Conservation (phyloP, 768 basidiomycete genomes). For the Tulasnella sp. region DNA sequence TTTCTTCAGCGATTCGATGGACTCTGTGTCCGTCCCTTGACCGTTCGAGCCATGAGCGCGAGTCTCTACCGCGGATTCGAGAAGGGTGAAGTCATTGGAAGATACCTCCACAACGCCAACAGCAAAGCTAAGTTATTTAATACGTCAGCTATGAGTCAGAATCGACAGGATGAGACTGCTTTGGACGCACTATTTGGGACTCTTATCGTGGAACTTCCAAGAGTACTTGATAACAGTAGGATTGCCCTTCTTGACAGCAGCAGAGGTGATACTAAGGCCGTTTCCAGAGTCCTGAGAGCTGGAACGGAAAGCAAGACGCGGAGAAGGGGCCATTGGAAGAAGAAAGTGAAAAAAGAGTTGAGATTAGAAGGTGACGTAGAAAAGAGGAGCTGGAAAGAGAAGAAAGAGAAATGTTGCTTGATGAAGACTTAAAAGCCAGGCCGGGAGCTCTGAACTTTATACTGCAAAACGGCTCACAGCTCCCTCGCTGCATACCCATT, state of each 20-base stretch:
- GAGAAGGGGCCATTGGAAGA: neutral
- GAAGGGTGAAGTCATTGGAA: neutral
- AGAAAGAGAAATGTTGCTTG: neutral
- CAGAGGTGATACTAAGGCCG: neutral
- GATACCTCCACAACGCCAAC: neutral
- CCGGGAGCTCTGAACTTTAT: neutral
- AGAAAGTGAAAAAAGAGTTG: neutral
- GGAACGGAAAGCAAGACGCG: neutral
- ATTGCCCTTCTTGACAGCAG: neutral
- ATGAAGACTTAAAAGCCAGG: neutral
- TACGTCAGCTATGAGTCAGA: neutral
- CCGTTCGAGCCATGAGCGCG: neutral
- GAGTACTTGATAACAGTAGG: neutral
- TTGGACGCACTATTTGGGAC: neutral
- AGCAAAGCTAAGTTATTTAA: neutral
- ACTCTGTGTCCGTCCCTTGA: neutral
- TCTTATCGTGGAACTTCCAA: neutral
- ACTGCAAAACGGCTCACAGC: neutral
- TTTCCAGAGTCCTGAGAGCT: neutral
- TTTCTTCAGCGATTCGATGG: neutral
- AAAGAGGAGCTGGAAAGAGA: neutral
- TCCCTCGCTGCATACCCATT: no score
- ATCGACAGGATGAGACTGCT: neutral
- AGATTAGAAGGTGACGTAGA: neutral
- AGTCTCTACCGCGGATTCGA: neutral